Evolutionary conservation across 192 early-diverging fungal species (phyloP), one percentile per base, ranked within the genome.

Genomic region (Backusella liffmaniae): DNA sequence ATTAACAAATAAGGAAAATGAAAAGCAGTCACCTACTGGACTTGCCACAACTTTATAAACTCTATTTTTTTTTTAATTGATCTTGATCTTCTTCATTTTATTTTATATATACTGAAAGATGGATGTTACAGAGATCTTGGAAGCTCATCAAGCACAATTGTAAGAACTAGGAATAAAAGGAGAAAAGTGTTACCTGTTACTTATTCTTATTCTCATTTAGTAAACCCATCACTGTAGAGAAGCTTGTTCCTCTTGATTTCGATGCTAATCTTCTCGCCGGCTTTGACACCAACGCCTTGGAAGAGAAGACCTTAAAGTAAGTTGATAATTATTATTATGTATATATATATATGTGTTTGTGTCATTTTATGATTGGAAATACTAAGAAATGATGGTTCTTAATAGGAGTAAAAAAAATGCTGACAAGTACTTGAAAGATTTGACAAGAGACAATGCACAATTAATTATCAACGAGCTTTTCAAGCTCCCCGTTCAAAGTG

Each of bases 401-500:
- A 36, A 21, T 41, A 73, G 72, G 18, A 73, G 34, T 66, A 86
- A 85, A 67, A 80, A 73, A 21, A 73, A 84, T 70, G 81, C 73
- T 65, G 88, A 94, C 69, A 75, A 80, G 59, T 95, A 93, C 66
- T 79, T 96, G 32, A 85, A 86, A 53, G 83, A 87, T 49, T 84
- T 93, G 71, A 88, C 93, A 44, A 86, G 93, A 79, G 95, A 96
- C 79, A 91, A 90, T 32, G 84, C 92, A 13, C 97, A 99, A 81
- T 84, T 95, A 3, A 80, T 99, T 44, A 86, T 97, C 75, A 98
- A 98, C 80, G 88, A 92, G 72, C 90, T 99, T 73, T 98, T 98
- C 77, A 85, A 88, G 66, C 90, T 94, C 34, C 95, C 91, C 4
- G 89, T 91, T 0, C 82, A 85, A 26, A 88, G 85, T 26, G 87